Evolutionary conservation across 1,139 yeast genomes (phyloP), one percentile per base, ranked within the genome.

Genomic region (Hansenula lynferdii): DNA sequence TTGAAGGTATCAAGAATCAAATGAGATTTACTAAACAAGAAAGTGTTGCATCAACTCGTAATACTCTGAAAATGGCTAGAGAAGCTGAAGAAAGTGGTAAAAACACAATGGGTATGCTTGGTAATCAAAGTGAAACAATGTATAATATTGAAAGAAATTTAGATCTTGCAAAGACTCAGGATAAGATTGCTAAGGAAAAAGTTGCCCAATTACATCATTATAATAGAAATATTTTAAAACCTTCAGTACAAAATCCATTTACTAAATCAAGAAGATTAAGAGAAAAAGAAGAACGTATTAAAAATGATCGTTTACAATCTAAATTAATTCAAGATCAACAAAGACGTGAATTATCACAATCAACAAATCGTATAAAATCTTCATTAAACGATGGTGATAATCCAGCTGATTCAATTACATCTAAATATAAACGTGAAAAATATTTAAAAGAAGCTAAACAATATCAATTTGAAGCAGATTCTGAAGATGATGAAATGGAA

Each of bases 41-140:
- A 53, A 83, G 96, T 1, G 79, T 89, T 15, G 82, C 86, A 9
- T 79, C 89, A 36, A 85, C 97, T 0, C 73, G 95, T 53, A 89
- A 89, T 52, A 89, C 96, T 0, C 66, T 92, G 43, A 75, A 84
- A 50, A 79, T 86, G 79, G 95, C 96, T 1, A 84, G 84, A 48
- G 94, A 87, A 52, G 97, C 97, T 1, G 97, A 90, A 59, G 85
- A 84, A 39, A 77, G 90, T 8, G 98, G 96, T 20, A 75, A 87
- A 38, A 87, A 90, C 58, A 84, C 97, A 0, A 65, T 90, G 50
- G 97, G 97, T 21, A 80, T 87, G 79, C 72, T 92, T 40, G 97
- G 97, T 22, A 77, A 92, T 17, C 98, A 94, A 61, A 81, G 95
- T 40, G 97, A 89, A 58, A 69, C 87, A 38, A 67, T 92, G 47